Percentiles rank a stretch among this genome's conserved stretches.
Evolutionary conservation across 1,139 yeast genomes (phyloP).

Genomic region (Candida sanyaensis): DNA sequence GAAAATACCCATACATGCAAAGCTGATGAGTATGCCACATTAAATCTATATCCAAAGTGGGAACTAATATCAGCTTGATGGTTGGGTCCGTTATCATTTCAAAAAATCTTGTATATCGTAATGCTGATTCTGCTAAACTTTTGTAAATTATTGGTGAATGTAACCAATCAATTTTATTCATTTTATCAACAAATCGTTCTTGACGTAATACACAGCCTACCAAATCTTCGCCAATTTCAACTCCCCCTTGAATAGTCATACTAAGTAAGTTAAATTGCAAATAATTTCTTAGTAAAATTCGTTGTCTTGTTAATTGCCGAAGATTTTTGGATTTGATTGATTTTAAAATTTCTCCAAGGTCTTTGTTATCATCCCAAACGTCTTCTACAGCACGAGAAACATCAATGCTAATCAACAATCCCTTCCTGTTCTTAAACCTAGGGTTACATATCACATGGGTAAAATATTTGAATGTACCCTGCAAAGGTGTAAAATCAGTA

Average conservation of each 20-base stretch:
- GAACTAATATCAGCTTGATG: slow-evolving; percentile 23
- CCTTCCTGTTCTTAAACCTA: slow-evolving; percentile 4
- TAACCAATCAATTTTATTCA: slow-evolving; percentile 32
- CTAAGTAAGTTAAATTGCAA: slow-evolving; percentile 21
- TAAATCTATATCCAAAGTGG: slow-evolving; percentile 41
- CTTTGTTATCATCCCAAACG: background rate
- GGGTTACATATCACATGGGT: slow-evolving; percentile 5
- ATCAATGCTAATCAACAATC: slow-evolving; percentile 3
- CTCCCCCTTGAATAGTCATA: slow-evolving; percentile 17
- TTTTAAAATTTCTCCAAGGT: background rate
- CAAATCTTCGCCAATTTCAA: slow-evolving; percentile 27
- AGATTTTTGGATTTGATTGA: background rate
- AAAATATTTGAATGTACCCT: slow-evolving; percentile 14
- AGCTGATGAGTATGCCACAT: slow-evolving; percentile 45
- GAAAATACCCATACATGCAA: slow-evolving; percentile 23
- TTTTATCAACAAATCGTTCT: slow-evolving; percentile 29
- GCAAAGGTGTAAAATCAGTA: slow-evolving; percentile 14
- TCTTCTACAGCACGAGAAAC: slow-evolving; percentile 10
- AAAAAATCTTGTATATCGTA: slow-evolving; percentile 27
- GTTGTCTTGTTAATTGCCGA: slow-evolving; percentile 13
- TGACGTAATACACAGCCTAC: slow-evolving; percentile 34
- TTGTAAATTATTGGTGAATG: slow-evolving; percentile 21
- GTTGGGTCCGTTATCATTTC: slow-evolving; percentile 12
- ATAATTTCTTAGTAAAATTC: slow-evolving; percentile 12
- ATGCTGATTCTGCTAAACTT: slow-evolving; percentile 21